Evolutionary conservation across 2,329 filamentous ascomycete species (phyloP).

Genomic region (Stemphylium beticola): DNA sequence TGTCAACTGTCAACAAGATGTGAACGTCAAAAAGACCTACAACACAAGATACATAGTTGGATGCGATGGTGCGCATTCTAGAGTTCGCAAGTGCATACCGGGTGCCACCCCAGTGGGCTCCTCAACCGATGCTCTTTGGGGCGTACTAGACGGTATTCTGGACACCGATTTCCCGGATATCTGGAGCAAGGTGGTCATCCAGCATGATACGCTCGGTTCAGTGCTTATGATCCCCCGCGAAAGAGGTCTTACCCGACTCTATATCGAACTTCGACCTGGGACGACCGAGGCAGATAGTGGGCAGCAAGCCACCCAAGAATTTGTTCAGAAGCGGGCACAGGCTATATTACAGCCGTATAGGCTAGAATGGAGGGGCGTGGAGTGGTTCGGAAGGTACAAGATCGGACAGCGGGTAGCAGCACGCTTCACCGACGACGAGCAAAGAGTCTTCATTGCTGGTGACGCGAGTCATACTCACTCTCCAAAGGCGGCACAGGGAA

Average conservation of each 20-base stretch:
- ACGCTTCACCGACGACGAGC: conserved; percentile 52
- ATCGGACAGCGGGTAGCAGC: conserved; percentile 58
- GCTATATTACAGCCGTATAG: conserved; percentile 55
- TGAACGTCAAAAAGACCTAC: conserved; percentile 51
- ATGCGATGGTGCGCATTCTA: conserved; percentile 75
- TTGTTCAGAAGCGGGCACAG: conserved; percentile 70
- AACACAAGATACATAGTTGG: conserved; percentile 70
- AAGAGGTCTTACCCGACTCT: conserved; percentile 71
- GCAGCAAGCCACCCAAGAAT: conserved; percentile 62
- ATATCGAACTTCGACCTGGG: conserved; percentile 55
- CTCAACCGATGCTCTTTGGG: conserved; percentile 68
- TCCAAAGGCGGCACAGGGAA: conserved; percentile 53
- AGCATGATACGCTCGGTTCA: conserved; percentile 70
- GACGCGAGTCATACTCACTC: conserved; percentile 55
- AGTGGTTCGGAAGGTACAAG: conserved; percentile 61
- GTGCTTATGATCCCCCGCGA: conserved; percentile 78
- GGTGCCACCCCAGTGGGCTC: conserved; percentile 55
- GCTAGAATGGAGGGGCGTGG: conserved; percentile 54
- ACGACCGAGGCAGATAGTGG: conserved; percentile 40
- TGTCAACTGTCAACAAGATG: conserved; percentile 50
- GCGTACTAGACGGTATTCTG: conserved; percentile 72
- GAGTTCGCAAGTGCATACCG: conserved; percentile 68
- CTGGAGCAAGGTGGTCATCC: conserved; percentile 75
- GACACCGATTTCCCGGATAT: conserved; percentile 77
- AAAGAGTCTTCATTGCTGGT: conserved; percentile 57